phyloP scores from a whole-genome alignment of 2,329 filamentous ascomycete genomes.

The Conoideocrella luteorostrata region DNA sequence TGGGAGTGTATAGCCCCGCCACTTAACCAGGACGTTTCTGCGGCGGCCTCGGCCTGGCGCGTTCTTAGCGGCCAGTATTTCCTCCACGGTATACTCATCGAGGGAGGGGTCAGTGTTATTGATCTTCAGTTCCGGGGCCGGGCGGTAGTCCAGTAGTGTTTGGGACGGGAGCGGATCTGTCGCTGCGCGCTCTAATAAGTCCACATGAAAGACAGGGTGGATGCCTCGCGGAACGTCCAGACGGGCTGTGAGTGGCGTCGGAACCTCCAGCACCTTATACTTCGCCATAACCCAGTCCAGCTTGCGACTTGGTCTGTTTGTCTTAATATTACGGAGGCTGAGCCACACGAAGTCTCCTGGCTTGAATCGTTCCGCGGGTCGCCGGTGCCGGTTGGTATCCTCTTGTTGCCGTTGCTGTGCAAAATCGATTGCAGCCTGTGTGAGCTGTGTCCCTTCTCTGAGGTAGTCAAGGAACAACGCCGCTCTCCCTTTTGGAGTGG shows the following conservation, averaged over 20 bases:
- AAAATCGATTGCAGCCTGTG: not conserved
- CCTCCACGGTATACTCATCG: not conserved
- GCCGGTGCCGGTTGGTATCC: not conserved
- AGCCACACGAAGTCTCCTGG: not conserved
- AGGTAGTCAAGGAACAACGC: not conserved
- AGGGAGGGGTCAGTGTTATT: not conserved
- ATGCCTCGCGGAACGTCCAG: slow-evolving; percentile 1
- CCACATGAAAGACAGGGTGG: not conserved
- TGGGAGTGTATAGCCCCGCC: slow-evolving; percentile 2
- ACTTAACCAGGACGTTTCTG: slow-evolving; percentile 3
- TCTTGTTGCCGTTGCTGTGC: not conserved
- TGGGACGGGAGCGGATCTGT: not conserved
- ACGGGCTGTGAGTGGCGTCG: not conserved
- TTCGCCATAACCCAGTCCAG: not conserved
- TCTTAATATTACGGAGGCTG: slow-evolving; percentile 2
- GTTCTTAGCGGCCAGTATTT: not conserved
- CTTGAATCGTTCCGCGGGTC: not conserved
- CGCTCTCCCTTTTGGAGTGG: not conserved
- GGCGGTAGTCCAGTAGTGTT: not conserved
- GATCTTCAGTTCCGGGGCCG: not conserved
- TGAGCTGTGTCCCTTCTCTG: not conserved
- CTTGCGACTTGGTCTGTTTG: slow-evolving; percentile 1
- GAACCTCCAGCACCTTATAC: slow-evolving; percentile 3
- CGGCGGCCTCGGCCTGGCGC: not conserved
- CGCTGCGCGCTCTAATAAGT: not conserved